Conservation (phyloP, 2,329 filamentous ascomycete genomes). For the Penicillium sp. region DNA sequence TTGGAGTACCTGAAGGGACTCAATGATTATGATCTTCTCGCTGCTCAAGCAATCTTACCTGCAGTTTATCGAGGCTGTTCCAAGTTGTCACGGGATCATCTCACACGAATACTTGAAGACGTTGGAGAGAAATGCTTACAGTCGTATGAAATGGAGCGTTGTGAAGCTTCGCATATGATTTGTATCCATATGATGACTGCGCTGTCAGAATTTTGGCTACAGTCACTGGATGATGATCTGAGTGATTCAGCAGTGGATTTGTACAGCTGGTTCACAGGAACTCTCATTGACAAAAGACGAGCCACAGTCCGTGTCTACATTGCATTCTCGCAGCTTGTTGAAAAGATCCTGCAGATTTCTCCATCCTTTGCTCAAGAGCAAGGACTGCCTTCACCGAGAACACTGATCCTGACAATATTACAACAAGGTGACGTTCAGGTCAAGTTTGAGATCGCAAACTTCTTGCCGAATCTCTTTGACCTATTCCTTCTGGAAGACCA, state of each 20-base stretch:
- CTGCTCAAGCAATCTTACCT: constrained; percentile 27
- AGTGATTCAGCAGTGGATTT: constrained; percentile 65
- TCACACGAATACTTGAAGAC: constrained; percentile 43
- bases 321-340: constrained; percentile 61
- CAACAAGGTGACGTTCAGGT: constrained; percentile 60
- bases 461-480: constrained; percentile 68
- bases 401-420: constrained; percentile 69
- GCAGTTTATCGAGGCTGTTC: constrained; percentile 27
- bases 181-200: constrained; percentile 63
- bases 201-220: constrained; percentile 59
- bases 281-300: constrained; percentile 60
- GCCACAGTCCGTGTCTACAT: constrained; percentile 65
- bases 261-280: constrained; percentile 70
- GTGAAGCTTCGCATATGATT: constrained; percentile 64
- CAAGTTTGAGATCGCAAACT: constrained; percentile 67
- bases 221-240: constrained; percentile 52
- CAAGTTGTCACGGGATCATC: constrained; percentile 29
- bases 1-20: constrained; percentile 34
- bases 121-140: constrained; percentile 46
- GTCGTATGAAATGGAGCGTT: constrained; percentile 60
- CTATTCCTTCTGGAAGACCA: constrained; percentile 78
- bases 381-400: constrained; percentile 58
- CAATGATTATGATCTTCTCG: constrained; percentile 34
- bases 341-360: constrained; percentile 61
- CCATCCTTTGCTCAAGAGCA: constrained; percentile 60